Evolutionary conservation across 768 basidiomycete species (phyloP), one percentile per base, ranked within the genome.

Genomic region (Pleurotus salmoneostramineus): DNA sequence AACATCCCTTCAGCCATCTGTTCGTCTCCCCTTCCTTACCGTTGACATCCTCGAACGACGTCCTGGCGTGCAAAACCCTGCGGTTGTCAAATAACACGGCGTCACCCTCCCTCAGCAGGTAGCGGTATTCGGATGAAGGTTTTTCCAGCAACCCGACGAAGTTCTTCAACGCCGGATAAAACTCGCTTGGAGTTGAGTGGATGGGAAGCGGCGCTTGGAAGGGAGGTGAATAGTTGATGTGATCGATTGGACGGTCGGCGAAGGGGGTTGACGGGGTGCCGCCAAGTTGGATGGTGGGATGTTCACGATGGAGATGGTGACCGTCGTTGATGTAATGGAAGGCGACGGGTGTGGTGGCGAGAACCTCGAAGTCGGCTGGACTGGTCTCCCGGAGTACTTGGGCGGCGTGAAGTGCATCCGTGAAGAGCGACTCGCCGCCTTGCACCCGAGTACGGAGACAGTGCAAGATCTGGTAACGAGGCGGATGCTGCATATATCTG

Each of bases 261-360:
- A 31, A 61, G 43, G 27, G 67, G 57, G 21, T 65, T 6, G 55
- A 47, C 7, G 57, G 50, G 2, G 52, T 58, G 56, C 31, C 64
- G 12, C 74, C 72, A 46, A 93, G 76, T 62, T 91, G 82, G 66
- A 97, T 87, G 2, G 92, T 90, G 0, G 87, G 84, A 66, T 93
- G 94, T 17, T 78, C 69, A 56, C 77, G 69, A 62, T 88, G 83
- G 4, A 95, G 79, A 68, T 92, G 90, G 64, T 98, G 91, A 0
- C 87, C 88, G 63, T 93, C 92, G 65, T 95, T 95, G 66, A 91
- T 79, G 71, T 98, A 99, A 64, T 94, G 89, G 73, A 95, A 98
- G 0, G 82, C 79, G n/a, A 98, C 88, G 0, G 79, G 86, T 0
- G 81, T 85, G 32, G 69, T 69, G 0, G 81, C 66, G n/a, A 98